Conservation (phyloP, 2,329 filamentous ascomycete genomes). For the Fusarium drepaniforme region DNA sequence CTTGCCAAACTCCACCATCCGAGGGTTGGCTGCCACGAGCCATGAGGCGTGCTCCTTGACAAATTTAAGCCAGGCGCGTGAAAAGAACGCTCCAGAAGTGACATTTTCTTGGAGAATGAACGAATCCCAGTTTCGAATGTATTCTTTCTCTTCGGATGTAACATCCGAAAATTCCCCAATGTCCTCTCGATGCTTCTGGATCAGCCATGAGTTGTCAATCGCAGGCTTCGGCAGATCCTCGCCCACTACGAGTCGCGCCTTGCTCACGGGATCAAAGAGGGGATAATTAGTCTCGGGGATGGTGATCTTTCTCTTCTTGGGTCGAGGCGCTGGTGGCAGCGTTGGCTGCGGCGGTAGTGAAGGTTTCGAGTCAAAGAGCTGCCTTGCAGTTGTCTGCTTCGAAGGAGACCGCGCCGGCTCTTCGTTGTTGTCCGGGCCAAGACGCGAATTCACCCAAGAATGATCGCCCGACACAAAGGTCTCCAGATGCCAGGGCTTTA, state of each 20-base stretch:
- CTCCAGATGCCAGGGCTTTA: slow-evolving; percentile 59
- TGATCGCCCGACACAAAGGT: slow-evolving; percentile 59
- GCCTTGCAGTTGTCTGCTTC: slow-evolving; percentile 36
- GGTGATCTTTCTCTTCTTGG: slow-evolving; percentile 48
- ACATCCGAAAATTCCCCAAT: slow-evolving; percentile 70
- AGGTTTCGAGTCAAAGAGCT: slow-evolving; percentile 41
- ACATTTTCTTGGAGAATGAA: slow-evolving; percentile 65
- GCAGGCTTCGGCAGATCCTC: slow-evolving; percentile 58
- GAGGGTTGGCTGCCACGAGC: slow-evolving; percentile 61
- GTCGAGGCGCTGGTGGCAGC: slow-evolving; percentile 10
- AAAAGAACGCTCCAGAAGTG: slow-evolving; percentile 64
- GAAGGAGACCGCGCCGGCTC: slow-evolving; percentile 42
- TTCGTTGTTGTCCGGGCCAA: slow-evolving; percentile 50
- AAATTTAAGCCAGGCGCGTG: slow-evolving; percentile 65
- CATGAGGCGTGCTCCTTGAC: slow-evolving; percentile 63
- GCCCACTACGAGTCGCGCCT: slow-evolving; percentile 62
- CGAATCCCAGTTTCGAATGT: slow-evolving; percentile 69
- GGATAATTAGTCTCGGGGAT: slow-evolving; percentile 65
- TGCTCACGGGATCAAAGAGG: slow-evolving; percentile 70
- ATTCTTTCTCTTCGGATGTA: slow-evolving; percentile 66
- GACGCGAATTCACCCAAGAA: slow-evolving; percentile 58
- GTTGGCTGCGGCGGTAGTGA: slow-evolving; percentile 15
- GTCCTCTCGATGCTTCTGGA: slow-evolving; percentile 70
- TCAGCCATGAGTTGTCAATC: slow-evolving; percentile 65
- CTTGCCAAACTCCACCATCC: slow-evolving; percentile 67